These are phyloP conservation scores for Microdochium bolleyi DNA, from an alignment of 2,329 filamentous ascomycete species.

Conservation along the genomic window DNA sequence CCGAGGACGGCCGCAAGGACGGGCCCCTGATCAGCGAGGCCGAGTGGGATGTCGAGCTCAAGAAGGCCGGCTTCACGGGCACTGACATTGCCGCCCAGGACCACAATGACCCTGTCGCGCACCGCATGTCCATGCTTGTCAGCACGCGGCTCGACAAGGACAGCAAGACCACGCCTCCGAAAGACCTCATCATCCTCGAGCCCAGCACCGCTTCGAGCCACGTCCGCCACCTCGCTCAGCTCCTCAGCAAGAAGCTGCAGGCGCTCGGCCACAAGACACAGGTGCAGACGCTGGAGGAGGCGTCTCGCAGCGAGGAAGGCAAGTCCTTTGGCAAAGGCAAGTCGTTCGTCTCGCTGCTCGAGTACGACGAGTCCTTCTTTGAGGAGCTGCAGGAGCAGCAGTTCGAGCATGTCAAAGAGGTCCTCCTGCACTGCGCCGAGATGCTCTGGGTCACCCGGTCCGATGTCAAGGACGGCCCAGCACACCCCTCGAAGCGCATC, in stretches of 20 bases:
- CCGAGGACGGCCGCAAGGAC: background rate
- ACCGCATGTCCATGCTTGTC: background rate
- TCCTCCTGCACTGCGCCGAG: background rate
- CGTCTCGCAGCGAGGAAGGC: background rate
- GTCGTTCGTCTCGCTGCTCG: background rate
- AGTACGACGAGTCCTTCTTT: background rate
- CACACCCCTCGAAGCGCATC: background rate
- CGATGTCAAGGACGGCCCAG: background rate
- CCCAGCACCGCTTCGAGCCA: background rate
- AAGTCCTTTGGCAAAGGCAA: background rate
- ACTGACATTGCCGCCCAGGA: background rate
- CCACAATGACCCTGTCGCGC: background rate
- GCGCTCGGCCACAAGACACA: background rate
- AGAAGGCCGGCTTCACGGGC: background rate
- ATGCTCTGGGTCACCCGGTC: background rate
- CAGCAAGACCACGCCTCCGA: background rate
- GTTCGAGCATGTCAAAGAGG: background rate
- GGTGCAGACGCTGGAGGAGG: background rate
- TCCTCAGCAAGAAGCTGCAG: background rate
- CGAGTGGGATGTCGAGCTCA: background rate
- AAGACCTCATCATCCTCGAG: background rate
- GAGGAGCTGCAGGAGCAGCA: background rate
- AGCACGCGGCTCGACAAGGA: background rate
- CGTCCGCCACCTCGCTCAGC: background rate
- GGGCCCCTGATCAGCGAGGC: constrained; percentile 1